Percentiles rank a stretch among this genome's conserved stretches.
Conservation (phyloP, 257 asterid species). For the Solanum infundibuliforme region DNA sequence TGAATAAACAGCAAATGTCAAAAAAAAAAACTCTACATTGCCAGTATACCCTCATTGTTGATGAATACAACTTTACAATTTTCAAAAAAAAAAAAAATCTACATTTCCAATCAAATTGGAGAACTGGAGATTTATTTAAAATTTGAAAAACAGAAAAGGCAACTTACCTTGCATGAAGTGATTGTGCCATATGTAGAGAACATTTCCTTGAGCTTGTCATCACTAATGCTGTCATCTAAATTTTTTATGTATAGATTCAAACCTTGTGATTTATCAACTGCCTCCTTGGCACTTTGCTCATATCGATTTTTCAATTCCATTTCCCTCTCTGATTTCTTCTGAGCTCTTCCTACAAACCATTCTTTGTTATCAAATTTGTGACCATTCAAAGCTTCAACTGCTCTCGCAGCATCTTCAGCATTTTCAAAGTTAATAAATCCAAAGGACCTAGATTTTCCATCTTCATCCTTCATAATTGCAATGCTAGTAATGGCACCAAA, state of each 20-base stretch:
- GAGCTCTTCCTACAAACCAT: constrained; percentile 92
- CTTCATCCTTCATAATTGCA: constrained; percentile 74
- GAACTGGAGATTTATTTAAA: background rate
- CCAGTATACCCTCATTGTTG: too few species aligned
- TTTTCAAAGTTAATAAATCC: constrained; percentile 89
- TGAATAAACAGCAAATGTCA: background rate
- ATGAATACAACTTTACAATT: too few species aligned
- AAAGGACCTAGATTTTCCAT: constrained; percentile 77
- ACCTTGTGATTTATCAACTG: constrained; percentile 75
- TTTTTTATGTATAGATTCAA: constrained; percentile 77
- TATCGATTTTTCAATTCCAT: constrained; percentile 48
- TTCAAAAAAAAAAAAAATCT: background rate
- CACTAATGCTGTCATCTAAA: constrained; percentile 68
- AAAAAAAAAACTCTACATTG: background rate
- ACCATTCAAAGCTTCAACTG: constrained; percentile 82
- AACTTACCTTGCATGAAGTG: constrained; percentile 78
- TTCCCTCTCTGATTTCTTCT: constrained; percentile 88
- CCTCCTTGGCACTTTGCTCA: constrained; percentile 74
- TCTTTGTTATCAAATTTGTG: constrained; percentile 58
- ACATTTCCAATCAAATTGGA: background rate
- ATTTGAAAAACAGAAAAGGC: background rate
- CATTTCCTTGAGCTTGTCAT: constrained; percentile 77
- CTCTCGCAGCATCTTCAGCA: constrained; percentile 79
- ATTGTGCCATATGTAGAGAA: constrained; percentile 68
- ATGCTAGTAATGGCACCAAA: constrained; percentile 60